These are phyloP conservation scores for Xylaria scruposa DNA, from an alignment of 495 filamentous ascomycete genomes.

Conservation along the genomic window DNA sequence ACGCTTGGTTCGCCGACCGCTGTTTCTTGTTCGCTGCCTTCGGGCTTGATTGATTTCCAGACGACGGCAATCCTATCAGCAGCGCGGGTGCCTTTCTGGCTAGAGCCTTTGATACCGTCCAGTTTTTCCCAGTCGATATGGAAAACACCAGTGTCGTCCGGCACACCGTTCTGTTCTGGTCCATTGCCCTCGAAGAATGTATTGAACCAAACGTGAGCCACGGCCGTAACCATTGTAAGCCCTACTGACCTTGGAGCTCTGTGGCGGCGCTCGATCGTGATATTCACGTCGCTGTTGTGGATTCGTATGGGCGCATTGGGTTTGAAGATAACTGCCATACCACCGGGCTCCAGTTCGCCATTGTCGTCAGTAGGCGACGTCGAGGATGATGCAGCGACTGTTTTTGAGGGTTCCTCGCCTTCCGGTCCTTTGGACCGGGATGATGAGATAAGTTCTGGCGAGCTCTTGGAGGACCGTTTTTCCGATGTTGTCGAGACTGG, in stretches of 20 bases:
- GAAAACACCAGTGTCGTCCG: slow-evolving; percentile 60
- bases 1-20: slow-evolving; percentile 61
- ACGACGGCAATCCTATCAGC: slow-evolving; percentile 87
- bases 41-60: slow-evolving; percentile 61
- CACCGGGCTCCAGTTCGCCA: slow-evolving; percentile 53
- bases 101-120: slow-evolving; percentile 77
- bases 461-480: slow-evolving; percentile 10
- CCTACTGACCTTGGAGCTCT: slow-evolving; percentile 78
- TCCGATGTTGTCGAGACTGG: slow-evolving; percentile 33
- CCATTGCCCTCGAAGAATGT: slow-evolving; percentile 87
- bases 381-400: slow-evolving; percentile 19
- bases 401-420: background rate
- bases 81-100: slow-evolving; percentile 77
- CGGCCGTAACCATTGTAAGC: slow-evolving; percentile 86
- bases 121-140: slow-evolving; percentile 67
- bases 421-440: slow-evolving; percentile 14
- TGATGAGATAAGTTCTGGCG: slow-evolving; percentile 33
- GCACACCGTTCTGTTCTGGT: slow-evolving; percentile 60
- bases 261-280: slow-evolving; percentile 76
- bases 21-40: slow-evolving; percentile 39
- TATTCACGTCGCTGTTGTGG: slow-evolving; percentile 84
- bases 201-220: slow-evolving; percentile 98
- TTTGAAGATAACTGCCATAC: slow-evolving; percentile 76
- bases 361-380: slow-evolving; percentile 30
- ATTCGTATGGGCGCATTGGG: slow-evolving; percentile 67